phyloP scores from a whole-genome alignment of 345 rosid species.

The Sonneratia caseolaris region DNA sequence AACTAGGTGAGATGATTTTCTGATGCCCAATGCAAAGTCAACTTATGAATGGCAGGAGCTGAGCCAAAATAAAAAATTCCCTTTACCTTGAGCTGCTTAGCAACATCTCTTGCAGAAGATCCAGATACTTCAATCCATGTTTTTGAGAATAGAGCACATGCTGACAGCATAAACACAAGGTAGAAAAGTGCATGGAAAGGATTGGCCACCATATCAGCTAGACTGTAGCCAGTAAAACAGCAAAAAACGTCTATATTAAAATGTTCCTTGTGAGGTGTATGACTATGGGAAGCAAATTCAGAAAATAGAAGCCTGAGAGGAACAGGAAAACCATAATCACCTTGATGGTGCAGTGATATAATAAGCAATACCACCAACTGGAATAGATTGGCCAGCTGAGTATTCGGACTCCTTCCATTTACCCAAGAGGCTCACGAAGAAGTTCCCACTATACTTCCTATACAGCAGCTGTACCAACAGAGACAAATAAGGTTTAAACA shows the following conservation, averaged over 20 bases:
- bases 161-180: conserved; percentile 67
- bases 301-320: not conserved
- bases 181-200: conserved; percentile 93
- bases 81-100: conserved; percentile 77
- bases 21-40: not conserved
- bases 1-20: not conserved
- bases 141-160: conserved; percentile 82
- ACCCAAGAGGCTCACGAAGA: conserved; percentile 72
- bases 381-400: conserved; percentile 59
- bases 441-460: conserved; percentile 72
- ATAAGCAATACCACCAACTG: conserved; percentile 78
- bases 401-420: conserved; percentile 87
- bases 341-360: conserved; percentile 81
- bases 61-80: not conserved
- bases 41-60: not conserved
- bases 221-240: conserved; percentile 30
- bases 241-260: not conserved
- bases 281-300: not conserved
- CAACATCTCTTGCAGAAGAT: conserved; percentile 75
- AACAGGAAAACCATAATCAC: conserved; percentile 16
- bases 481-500: not conserved
- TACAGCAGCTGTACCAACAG: conserved; percentile 46
- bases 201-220: conserved; percentile 85
- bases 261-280: not conserved
- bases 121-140: conserved; percentile 94